These are phyloP conservation scores for Besnoitia besnoiti DNA, from an alignment of 169 alveolate genomes.

Conservation along the genomic window DNA sequence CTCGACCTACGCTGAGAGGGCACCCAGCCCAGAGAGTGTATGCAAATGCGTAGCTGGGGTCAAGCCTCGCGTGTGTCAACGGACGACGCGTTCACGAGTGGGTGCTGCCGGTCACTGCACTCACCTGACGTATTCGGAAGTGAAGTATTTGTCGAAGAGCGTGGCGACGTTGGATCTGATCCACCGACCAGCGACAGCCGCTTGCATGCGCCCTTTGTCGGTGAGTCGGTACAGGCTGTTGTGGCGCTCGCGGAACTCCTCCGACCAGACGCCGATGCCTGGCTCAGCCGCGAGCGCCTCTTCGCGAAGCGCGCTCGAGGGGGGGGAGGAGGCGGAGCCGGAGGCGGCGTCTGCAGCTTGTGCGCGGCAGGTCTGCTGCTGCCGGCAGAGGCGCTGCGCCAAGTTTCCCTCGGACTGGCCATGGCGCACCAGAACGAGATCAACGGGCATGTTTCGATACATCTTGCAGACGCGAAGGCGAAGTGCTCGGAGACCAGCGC, in stretches of 20 bases:
- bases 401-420: slow-evolving; percentile 78
- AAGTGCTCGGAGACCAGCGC: background rate
- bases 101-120: slow-evolving; percentile 72
- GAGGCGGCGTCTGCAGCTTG: background rate
- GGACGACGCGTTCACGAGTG: slow-evolving; percentile 63
- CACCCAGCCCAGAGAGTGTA: too few relatives aligned
- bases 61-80: too few relatives aligned
- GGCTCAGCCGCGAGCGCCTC: background rate
- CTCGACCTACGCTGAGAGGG: too few relatives aligned
- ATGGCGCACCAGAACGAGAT: slow-evolving; percentile 76
- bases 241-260: slow-evolving; percentile 75
- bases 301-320: background rate
- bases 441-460: slow-evolving; percentile 75
- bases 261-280: slow-evolving; percentile 61
- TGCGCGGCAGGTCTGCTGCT: background rate
- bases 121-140: slow-evolving; percentile 73
- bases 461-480: background rate
- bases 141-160: slow-evolving; percentile 73
- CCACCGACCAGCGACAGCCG: slow-evolving; percentile 76
- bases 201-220: slow-evolving; percentile 77
- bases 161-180: slow-evolving; percentile 67
- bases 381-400: slow-evolving; percentile 68
- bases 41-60: too few relatives aligned
- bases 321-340: background rate
- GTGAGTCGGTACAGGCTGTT: slow-evolving; percentile 75